These are phyloP conservation scores for Aspergillus olivimuriae DNA, from an alignment of 495 filamentous ascomycete genomes.

Conservation along the genomic window DNA sequence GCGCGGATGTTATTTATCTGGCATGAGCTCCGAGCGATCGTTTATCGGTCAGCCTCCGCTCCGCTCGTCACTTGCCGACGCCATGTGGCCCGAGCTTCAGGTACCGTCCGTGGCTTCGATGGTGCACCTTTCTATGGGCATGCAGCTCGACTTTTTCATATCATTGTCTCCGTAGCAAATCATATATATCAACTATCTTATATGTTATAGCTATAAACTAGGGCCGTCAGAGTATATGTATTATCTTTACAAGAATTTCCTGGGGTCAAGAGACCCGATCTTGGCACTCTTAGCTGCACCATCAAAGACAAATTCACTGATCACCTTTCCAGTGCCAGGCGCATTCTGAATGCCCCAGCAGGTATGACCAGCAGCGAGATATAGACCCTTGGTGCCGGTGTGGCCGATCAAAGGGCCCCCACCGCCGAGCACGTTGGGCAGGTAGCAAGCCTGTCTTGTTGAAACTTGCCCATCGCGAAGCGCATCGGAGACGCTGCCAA, in stretches of 20 bases:
- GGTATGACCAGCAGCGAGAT: conserved; percentile 85
- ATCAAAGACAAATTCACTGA: conserved; percentile 82
- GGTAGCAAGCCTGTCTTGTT: conserved; percentile 86
- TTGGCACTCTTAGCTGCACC: conserved; percentile 71
- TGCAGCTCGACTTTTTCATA: too few relatives aligned
- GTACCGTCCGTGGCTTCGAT: too few relatives aligned
- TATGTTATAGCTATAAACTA: too few relatives aligned
- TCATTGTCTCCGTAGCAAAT: too few relatives aligned
- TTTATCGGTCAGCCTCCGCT: conserved; percentile 18
- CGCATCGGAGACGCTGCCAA: conserved; percentile 67
- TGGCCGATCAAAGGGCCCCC: conserved; percentile 73
- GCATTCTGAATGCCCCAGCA: conserved; percentile 99
- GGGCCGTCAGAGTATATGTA: too few relatives aligned
- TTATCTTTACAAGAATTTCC: conserved; percentile 41
- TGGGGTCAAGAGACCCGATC: conserved; percentile 64
- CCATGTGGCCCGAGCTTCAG: conserved; percentile 31
- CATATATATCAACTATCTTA: too few relatives aligned
- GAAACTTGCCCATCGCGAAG: conserved; percentile 71
- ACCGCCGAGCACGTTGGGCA: conserved; percentile 66
- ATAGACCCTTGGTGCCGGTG: conserved; percentile 67
- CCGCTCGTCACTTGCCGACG: conserved; percentile 30
- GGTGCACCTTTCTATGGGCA: too few relatives aligned
- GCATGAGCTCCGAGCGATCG: conserved; percentile 9
- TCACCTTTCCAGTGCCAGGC: conserved; percentile 81
- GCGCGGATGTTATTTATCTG: conserved; percentile 10